These are phyloP conservation scores for Pholiota conissans DNA, from an alignment of 768 basidiomycete species.

Conservation along the genomic window DNA sequence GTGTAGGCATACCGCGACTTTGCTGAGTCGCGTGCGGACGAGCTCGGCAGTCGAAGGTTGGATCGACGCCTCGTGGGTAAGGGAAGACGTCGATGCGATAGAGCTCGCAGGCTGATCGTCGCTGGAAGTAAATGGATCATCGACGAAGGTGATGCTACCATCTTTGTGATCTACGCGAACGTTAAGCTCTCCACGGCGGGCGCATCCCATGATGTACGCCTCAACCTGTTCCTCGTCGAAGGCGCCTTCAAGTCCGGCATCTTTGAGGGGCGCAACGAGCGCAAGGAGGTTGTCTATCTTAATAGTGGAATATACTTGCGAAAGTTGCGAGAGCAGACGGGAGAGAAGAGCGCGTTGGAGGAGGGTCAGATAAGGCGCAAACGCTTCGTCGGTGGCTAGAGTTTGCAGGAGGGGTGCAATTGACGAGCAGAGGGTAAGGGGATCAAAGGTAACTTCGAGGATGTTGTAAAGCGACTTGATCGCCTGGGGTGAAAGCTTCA, in stretches of 20 bases:
- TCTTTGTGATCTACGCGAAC: conserved; percentile 88
- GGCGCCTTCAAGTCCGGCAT: conserved; percentile 46
- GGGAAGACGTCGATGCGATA: conserved; percentile 20
- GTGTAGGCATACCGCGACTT: conserved; percentile 73
- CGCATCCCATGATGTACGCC: conserved; percentile 92
- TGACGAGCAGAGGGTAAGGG: conserved; percentile 76
- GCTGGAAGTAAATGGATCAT: conserved; percentile 62
- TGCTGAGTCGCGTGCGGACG: conserved; percentile 75
- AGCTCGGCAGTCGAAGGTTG: conserved; percentile 75
- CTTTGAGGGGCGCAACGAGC: conserved; percentile 75
- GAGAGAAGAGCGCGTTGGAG: conserved; percentile 90
- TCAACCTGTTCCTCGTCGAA: conserved; percentile 82
- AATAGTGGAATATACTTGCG: conserved; percentile 90
- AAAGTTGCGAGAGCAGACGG: conserved; percentile 86
- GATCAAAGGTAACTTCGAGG: conserved; percentile 92
- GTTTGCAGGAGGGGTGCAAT: conserved; percentile 76
- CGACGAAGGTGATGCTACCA: conserved; percentile 82
- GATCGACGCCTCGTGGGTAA: conserved; percentile 38
- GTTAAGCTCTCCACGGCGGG: conserved; percentile 80
- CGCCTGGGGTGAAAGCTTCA: conserved; percentile 72
- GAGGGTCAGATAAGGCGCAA: conserved; percentile 83
- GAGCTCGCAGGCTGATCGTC: conserved; percentile 37
- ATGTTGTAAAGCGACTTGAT: conserved; percentile 83
- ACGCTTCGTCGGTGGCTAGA: conserved; percentile 57
- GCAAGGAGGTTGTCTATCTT: conserved; percentile 74